phyloP scores from a whole-genome alignment of 208 protist species.

The Crithidia fasciculata region DNA sequence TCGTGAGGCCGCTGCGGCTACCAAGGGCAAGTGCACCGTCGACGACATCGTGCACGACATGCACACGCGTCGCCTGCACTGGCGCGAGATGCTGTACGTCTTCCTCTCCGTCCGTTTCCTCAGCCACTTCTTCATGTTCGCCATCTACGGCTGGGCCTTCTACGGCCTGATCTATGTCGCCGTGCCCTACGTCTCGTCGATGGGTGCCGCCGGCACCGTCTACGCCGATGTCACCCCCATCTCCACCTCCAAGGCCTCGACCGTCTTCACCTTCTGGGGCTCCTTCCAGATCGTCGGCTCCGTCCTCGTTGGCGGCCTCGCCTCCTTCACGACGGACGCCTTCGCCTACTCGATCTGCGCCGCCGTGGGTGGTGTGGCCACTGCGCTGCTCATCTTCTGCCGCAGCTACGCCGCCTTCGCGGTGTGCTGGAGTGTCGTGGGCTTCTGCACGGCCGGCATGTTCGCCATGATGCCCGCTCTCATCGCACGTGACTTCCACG shows the following conservation, averaged over 20 bases:
- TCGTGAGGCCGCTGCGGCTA: not conserved
- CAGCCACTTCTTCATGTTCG: conserved; percentile 79
- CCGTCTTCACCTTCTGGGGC: conserved; percentile 82
- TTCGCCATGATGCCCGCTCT: conserved; percentile 85
- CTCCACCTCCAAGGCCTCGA: conserved; percentile 60
- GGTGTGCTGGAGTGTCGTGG: conserved; percentile 55
- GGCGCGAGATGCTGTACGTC: conserved; percentile 53
- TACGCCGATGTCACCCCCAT: conserved; percentile 60
- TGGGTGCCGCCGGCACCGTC: conserved; percentile 67
- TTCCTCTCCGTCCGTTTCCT: conserved; percentile 62
- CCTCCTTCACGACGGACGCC: conserved; percentile 53
- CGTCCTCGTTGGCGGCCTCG: conserved; percentile 64
- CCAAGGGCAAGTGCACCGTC: conserved; percentile 5
- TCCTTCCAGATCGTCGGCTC: conserved; percentile 77
- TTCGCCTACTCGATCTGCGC: conserved; percentile 69
- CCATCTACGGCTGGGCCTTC: conserved; percentile 82
- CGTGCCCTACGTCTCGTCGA: conserved; percentile 84
- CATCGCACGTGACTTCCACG: conserved; percentile 68
- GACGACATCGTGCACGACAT: conserved; percentile 46
- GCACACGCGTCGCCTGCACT: conserved; percentile 52
- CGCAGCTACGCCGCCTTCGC: conserved; percentile 75
- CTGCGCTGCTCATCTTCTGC: conserved; percentile 60
- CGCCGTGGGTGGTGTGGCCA: conserved; percentile 46
- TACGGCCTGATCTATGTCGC: conserved; percentile 78
- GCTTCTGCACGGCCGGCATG: conserved; percentile 84